A percentile compares a stretch with the other conserved stretches of the same genome.
Evolutionary conservation across 2,329 filamentous ascomycete species (phyloP).

Genomic region (Ascochyta koolunga): DNA sequence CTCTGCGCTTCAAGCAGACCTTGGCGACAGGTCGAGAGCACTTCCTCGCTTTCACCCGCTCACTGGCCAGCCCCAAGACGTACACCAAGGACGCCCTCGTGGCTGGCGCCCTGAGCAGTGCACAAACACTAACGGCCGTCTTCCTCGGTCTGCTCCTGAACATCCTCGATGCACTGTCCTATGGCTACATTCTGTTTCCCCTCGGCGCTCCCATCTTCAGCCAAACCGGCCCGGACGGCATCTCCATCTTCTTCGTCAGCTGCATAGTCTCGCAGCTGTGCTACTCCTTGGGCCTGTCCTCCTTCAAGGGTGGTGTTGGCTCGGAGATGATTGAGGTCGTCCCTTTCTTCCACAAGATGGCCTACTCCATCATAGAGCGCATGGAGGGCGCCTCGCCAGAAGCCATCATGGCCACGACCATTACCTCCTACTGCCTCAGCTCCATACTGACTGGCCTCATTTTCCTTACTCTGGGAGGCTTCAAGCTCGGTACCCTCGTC

Average conservation of each 20-base stretch:
- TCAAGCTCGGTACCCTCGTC: conserved; percentile 87
- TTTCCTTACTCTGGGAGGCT: conserved; percentile 88
- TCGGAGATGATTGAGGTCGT: conserved; percentile 99
- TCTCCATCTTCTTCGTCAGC: conserved; percentile 98
- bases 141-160: conserved; percentile 89
- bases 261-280: conserved; percentile 92
- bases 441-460: conserved; percentile 89
- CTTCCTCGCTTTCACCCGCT: conserved; percentile 30
- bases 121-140: conserved; percentile 80
- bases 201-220: conserved; percentile 86
- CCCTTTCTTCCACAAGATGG: conserved; percentile 99
- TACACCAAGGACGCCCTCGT: conserved; percentile 75
- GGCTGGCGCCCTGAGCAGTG: conserved; percentile 67
- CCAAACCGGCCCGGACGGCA: conserved; percentile 86
- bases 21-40: conserved; percentile 30
- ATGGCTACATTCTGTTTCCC: conserved; percentile 88
- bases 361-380: conserved; percentile 77
- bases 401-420: conserved; percentile 90
- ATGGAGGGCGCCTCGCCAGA: conserved; percentile 83
- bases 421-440: conserved; percentile 87
- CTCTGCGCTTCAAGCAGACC: conserved; percentile 25
- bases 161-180: conserved; percentile 91
- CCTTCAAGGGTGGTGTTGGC: conserved; percentile 88
- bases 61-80: conserved; percentile 65
- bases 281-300: conserved; percentile 82